Conservation (phyloP, 2,329 filamentous ascomycete genomes). For the Chaetomiaceae sp. region DNA sequence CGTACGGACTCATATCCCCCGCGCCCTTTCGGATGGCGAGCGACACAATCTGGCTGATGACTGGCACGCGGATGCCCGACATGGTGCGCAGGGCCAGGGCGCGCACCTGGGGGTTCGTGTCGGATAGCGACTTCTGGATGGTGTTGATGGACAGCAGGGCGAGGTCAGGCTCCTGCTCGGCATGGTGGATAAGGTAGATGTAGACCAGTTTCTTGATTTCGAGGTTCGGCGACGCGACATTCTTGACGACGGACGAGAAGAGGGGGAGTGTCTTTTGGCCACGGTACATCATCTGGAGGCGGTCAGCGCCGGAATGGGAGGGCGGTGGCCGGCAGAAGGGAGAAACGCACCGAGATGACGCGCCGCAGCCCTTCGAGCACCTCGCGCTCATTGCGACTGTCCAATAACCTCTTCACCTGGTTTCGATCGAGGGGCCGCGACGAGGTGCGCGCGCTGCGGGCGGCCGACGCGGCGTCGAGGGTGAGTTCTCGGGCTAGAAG, state of each 20-base stretch:
- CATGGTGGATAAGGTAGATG: conserved; percentile 95
- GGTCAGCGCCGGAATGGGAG: not conserved
- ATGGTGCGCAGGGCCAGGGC: conserved; percentile 93
- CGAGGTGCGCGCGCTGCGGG: conserved; percentile 60
- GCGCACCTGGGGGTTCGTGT: conserved; percentile 83
- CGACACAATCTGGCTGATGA: conserved; percentile 96
- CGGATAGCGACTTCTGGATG: conserved; percentile 94
- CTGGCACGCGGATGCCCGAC: conserved; percentile 94
- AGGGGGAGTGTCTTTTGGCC: conserved; percentile 83
- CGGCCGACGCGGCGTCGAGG: conserved; percentile 90
- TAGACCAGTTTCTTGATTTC: conserved; percentile 98
- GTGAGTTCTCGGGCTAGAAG: conserved; percentile 84
- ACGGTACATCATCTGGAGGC: conserved; percentile 82
- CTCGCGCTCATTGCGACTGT: conserved; percentile 89
- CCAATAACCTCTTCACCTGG: conserved; percentile 90
- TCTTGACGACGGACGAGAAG: conserved; percentile 98
- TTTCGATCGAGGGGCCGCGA: conserved; percentile 63
- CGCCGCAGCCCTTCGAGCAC: conserved; percentile 86
- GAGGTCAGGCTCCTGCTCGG: conserved; percentile 91
- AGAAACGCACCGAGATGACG: conserved; percentile 73
- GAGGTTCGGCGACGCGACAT: conserved; percentile 87
- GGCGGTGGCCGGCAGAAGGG: not conserved
- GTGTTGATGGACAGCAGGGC: conserved; percentile 96
- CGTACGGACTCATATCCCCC: conserved; percentile 90
- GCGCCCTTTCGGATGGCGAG: conserved; percentile 91